phyloP scores from a whole-genome alignment of 306 rosid species.

The Ceratonia siliqua region DNA sequence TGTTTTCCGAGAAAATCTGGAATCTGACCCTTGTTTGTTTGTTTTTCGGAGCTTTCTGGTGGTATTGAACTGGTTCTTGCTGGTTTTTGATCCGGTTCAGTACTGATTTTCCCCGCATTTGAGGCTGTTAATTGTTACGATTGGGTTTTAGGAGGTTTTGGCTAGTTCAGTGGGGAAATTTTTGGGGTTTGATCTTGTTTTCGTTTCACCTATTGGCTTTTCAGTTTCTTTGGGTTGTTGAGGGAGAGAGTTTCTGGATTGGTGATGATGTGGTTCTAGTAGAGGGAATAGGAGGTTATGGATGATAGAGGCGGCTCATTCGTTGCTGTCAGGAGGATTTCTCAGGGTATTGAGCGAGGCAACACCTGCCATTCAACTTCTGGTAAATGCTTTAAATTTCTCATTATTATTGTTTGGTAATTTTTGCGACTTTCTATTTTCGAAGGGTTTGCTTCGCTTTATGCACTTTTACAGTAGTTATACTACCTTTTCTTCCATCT shows the following conservation, averaged over 20 bases:
- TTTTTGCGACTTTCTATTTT: constrained; percentile 8
- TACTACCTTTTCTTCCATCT: constrained; percentile 8
- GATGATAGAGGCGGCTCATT: constrained; percentile 79
- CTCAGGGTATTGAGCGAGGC: constrained; percentile 71
- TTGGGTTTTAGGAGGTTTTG: neutral
- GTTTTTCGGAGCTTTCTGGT: neutral
- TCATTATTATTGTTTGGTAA: neutral
- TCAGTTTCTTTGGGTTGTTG: neutral
- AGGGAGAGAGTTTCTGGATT: neutral
- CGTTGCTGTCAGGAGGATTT: constrained; percentile 77
- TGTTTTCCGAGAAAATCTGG: neutral
- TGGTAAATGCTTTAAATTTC: constrained; percentile 41
- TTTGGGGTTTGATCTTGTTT: constrained; percentile 1
- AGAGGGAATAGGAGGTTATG: constrained; percentile 43
- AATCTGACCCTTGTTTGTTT: neutral
- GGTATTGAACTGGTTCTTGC: constrained; percentile 1
- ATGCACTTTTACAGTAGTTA: neutral
- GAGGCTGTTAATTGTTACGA: neutral
- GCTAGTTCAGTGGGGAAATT: neutral
- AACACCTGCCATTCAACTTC: constrained; percentile 70
- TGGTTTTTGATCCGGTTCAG: constrained; percentile 1
- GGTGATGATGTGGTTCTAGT: constrained; percentile 35
- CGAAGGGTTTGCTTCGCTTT: neutral
- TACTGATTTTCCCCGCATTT: neutral
- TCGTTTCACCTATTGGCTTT: neutral